Conservation (phyloP, 2,329 filamentous ascomycete species). For the Aspergillus latus region DNA sequence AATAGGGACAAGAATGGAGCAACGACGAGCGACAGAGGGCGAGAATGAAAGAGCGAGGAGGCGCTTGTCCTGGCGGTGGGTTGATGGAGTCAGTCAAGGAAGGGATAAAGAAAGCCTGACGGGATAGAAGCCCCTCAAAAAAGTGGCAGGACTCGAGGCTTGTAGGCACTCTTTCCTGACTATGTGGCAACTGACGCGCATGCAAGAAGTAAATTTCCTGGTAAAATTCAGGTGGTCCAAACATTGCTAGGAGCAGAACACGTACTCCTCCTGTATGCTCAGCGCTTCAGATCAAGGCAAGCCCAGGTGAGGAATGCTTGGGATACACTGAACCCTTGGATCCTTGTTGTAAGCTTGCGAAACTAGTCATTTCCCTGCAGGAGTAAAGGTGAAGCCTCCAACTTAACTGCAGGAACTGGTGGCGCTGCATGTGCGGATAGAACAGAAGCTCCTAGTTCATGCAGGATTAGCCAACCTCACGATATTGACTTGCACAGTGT, state of each 20-base stretch:
- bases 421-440: background rate
- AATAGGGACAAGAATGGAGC: conserved; percentile 13
- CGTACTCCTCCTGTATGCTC: conserved; percentile 1
- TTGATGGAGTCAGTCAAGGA: conserved; percentile 4
- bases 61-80: background rate
- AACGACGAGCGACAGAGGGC: background rate
- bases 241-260: background rate
- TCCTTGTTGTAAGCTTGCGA: background rate
- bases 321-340: conserved; percentile 2
- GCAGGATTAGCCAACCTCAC: background rate
- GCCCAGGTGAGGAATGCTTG: conserved; percentile 9
- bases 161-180: background rate
- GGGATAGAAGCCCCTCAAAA: background rate
- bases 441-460: background rate
- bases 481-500: background rate
- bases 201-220: background rate
- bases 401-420: background rate
- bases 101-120: conserved; percentile 5
- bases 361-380: background rate
- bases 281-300: conserved; percentile 3
- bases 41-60: conserved; percentile 5
- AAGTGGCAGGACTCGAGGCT: conserved; percentile 1
- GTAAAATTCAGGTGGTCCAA: background rate
- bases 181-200: background rate
- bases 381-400: background rate